Percentiles rank a stretch among this genome's conserved stretches.
Evolutionary conservation across 2,329 filamentous ascomycete species (phyloP).

Genomic region (Aureobasidium lini): DNA sequence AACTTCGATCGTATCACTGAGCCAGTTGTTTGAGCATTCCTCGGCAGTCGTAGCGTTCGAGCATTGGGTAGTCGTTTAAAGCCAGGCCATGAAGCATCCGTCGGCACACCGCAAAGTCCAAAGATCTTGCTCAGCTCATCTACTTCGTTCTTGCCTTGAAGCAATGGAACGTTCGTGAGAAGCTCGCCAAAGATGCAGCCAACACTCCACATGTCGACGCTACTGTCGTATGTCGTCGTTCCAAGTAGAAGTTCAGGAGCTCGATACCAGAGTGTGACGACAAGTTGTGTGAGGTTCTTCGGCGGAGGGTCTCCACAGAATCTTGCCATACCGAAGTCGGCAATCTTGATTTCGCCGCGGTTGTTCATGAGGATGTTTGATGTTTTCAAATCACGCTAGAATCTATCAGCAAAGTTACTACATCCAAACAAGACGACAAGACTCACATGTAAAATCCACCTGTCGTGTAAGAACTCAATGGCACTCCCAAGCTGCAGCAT

Average conservation of each 20-base stretch:
- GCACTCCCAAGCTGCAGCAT: slow-evolving; percentile 75
- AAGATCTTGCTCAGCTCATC: slow-evolving; percentile 86
- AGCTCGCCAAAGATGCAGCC: slow-evolving; percentile 95
- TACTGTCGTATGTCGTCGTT: slow-evolving; percentile 61
- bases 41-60: slow-evolving; percentile 60
- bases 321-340: slow-evolving; percentile 96
- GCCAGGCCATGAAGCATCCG: slow-evolving; percentile 72
- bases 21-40: slow-evolving; percentile 36
- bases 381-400: slow-evolving; percentile 79
- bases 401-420: not conserved
- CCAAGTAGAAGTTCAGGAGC: slow-evolving; percentile 85
- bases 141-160: slow-evolving; percentile 88
- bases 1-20: slow-evolving; percentile 67
- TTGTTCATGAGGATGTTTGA: slow-evolving; percentile 94
- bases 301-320: slow-evolving; percentile 71
- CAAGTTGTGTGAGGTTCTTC: slow-evolving; percentile 76
- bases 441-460: slow-evolving; percentile 67
- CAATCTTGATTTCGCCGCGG: slow-evolving; percentile 87
- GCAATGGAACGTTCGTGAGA: slow-evolving; percentile 69
- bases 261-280: slow-evolving; percentile 96
- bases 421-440: not conserved
- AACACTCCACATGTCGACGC: slow-evolving; percentile 91
- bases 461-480: slow-evolving; percentile 74
- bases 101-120: slow-evolving; percentile 78
- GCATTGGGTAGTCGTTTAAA: slow-evolving; percentile 87